Base-by-base conservation (phyloP, 108 stramenopile genomes). In the Pseudonitzschia multistriata region DNA sequence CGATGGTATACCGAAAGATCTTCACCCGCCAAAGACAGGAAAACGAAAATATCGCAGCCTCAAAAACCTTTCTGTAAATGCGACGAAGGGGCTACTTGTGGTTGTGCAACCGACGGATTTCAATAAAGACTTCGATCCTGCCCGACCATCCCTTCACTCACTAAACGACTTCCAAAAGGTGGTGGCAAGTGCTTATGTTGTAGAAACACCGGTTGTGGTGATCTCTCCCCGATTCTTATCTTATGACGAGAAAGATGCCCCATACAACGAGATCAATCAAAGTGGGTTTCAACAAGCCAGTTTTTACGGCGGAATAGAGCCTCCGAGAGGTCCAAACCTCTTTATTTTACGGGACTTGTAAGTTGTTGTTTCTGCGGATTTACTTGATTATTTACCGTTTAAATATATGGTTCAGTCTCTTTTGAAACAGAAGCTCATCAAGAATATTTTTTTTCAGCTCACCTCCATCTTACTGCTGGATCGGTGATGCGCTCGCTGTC, bases 301-400 rank as follows among this genome's bases (percentile, higher is more conserved):
- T 34, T 72, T 71, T 36, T 90, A 84, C 70, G 89, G 89, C 40
- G 89, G 89, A 30, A 37, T 65, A 5, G 86, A 87, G 69, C 86
- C 89, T 21, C 89, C 89, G 14, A 76, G 82, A 33, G 89, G 89
- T 11, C 86, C 86, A 48, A 82, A 86, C 17, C 81, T 84, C 19
- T 90, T 86, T 84, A 56, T 90, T 47, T 54, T 90, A 54, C 73
- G 89, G 57, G 89, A 90, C 72, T 87, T 90, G 57, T 59, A 33
- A 59, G 57, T 59, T 33, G 22, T 29, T 25, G 24, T 57, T 57
- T 8, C 31, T n/a, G 19, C n/a, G 8, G 5, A 19, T 59, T n/a
- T 59, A 35, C 13, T 59, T 59, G 11, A 0, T 59, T 59, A 6
- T 30, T 35, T 59, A 31, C 19, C 13, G 13, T n/a, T 55, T 55